phyloP scores from a whole-genome alignment of 768 basidiomycete genomes.

The Hortiboletus campestris region DNA sequence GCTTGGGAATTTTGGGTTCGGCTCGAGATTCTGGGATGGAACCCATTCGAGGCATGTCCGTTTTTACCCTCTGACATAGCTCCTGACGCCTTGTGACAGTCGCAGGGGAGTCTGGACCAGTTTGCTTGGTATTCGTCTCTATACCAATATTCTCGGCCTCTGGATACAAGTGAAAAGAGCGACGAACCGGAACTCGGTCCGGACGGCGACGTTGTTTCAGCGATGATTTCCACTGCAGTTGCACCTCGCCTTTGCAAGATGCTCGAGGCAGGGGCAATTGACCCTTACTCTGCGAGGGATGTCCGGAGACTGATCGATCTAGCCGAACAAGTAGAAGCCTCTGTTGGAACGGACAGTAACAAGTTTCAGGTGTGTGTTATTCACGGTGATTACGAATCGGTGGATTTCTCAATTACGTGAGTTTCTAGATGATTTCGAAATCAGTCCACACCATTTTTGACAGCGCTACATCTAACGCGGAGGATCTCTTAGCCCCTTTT shows the following conservation, averaged over 20 bases:
- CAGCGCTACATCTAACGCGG: constrained; percentile 50
- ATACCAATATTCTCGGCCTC: constrained; percentile 64
- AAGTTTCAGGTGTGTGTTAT: constrained; percentile 57
- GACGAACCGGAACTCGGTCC: constrained; percentile 66
- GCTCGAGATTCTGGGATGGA: constrained; percentile 84
- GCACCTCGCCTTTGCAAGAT: constrained; percentile 72
- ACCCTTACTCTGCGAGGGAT: constrained; percentile 72
- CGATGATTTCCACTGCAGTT: constrained; percentile 83
- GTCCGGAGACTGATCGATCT: constrained; percentile 67
- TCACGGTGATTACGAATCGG: neutral
- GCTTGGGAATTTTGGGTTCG: constrained; percentile 97
- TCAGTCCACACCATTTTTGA: constrained; percentile 53
- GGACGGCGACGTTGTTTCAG: constrained; percentile 83
- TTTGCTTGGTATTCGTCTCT: constrained; percentile 84
- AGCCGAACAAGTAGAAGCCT: constrained; percentile 76
- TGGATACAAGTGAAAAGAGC: constrained; percentile 42
- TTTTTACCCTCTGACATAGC: neutral
- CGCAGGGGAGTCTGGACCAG: constrained; percentile 66
- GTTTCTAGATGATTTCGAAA: constrained; percentile 53
- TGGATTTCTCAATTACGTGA: constrained; percentile 5
- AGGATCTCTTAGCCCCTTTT: constrained; percentile 50
- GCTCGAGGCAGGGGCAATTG: constrained; percentile 76
- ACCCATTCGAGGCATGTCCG: constrained; percentile 69
- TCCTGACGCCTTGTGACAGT: constrained; percentile 12
- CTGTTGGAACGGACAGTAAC: constrained; percentile 57